Evolutionary conservation across 2,329 filamentous ascomycete genomes (phyloP).

Genomic region (Ceratocystis ficicola): DNA sequence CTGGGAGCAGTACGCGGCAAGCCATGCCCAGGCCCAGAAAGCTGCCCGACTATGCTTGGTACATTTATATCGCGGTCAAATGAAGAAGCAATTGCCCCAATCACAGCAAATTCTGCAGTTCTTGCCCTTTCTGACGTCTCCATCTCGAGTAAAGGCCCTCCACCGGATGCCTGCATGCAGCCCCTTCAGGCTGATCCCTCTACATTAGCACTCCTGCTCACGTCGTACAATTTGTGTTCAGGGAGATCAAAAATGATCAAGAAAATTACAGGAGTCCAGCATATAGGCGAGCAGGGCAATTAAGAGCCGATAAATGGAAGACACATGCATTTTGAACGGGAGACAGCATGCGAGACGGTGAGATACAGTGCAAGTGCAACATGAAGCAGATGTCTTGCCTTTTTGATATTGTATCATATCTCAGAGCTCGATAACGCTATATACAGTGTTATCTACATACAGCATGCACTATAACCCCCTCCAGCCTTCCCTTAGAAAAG

Average conservation of each 20-base stretch:
- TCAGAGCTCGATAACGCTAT: background rate
- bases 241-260: background rate
- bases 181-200: background rate
- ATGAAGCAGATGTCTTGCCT: background rate
- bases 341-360: background rate
- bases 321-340: background rate
- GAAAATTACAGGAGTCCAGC: conserved; percentile 8
- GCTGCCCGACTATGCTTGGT: background rate
- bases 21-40: no score
- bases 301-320: conserved; percentile 13
- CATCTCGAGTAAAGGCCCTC: background rate
- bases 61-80: background rate
- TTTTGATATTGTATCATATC: background rate
- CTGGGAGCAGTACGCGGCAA: no score
- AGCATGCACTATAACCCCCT: background rate
- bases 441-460: background rate
- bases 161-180: background rate
- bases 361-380: background rate
- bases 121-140: background rate
- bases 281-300: conserved; percentile 16
- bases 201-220: background rate
- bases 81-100: background rate
- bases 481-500: background rate
- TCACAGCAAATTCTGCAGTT: background rate
- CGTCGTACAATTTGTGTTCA: background rate